A percentile compares a stretch with the other conserved stretches of the same genome.
phyloP scores from a whole-genome alignment of 495 filamentous ascomycete genomes.

The Viridothelium virens region DNA sequence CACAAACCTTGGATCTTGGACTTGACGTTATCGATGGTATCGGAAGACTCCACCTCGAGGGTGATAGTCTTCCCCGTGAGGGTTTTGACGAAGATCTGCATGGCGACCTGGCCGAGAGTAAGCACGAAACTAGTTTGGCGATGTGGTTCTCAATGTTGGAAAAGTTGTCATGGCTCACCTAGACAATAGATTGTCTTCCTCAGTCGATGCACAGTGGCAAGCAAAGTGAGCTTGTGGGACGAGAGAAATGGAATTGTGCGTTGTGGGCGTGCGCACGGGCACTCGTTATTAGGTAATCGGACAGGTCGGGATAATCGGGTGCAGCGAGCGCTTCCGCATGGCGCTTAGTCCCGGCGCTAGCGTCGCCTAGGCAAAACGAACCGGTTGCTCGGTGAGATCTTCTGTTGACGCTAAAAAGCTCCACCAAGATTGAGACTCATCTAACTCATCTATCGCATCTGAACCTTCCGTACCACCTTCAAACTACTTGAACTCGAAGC shows the following conservation, averaged over 20 bases:
- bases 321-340: not conserved
- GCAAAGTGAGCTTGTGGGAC: constrained; percentile 7
- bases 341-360: not conserved
- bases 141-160: not conserved
- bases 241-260: constrained; percentile 18
- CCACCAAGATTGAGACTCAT: not conserved
- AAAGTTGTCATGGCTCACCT: constrained; percentile 20
- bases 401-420: constrained; percentile 11
- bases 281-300: not conserved
- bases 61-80: constrained; percentile 99
- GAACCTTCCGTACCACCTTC: constrained; percentile 4
- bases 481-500: not conserved
- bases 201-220: constrained; percentile 23
- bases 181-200: constrained; percentile 35
- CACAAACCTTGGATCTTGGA: constrained; percentile 69
- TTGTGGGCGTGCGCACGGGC: constrained; percentile 1
- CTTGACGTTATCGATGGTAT: constrained; percentile 99
- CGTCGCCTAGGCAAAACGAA: not conserved
- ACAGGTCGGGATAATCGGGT: not conserved
- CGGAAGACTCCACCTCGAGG: constrained; percentile 99
- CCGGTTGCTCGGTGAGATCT: constrained; percentile 10
- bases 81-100: constrained; percentile 99
- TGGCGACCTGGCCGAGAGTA: constrained; percentile 47
- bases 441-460: constrained; percentile 3
- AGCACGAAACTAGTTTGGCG: constrained; percentile 3